A percentile compares a stretch with the other conserved stretches of the same genome.
Evolutionary conservation across 1,284 basidiomycete genomes (phyloP).

Genomic region (Puccinia horiana): DNA sequence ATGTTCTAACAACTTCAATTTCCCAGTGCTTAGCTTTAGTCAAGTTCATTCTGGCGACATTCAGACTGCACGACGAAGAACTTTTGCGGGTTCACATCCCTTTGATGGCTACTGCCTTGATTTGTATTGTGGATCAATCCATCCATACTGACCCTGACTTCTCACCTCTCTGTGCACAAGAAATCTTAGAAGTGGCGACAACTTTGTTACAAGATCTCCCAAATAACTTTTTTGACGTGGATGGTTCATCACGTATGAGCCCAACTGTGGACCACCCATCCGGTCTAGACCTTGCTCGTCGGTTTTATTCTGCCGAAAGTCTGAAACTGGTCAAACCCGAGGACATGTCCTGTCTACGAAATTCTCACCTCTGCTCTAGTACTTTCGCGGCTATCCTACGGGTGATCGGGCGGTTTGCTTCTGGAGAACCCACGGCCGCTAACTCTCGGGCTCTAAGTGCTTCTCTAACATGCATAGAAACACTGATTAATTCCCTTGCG

Average conservation of each 20-base stretch:
- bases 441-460: conserved; percentile 24
- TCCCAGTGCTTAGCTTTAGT: conserved; percentile 59
- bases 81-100: conserved; percentile 77
- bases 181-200: conserved; percentile 29
- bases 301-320: conserved; percentile 33
- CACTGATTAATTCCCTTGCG: conserved; percentile 17
- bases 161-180: neutral
- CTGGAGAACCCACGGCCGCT: neutral
- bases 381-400: conserved; percentile 34
- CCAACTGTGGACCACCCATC: neutral
- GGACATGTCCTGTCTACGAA: conserved; percentile 15
- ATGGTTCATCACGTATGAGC: neutral
- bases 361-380: conserved; percentile 27
- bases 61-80: conserved; percentile 77
- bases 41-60: conserved; percentile 70
- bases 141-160: conserved; percentile 53
- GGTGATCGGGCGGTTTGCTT: conserved; percentile 11
- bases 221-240: conserved; percentile 3
- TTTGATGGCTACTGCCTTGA: conserved; percentile 68
- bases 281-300: conserved; percentile 32
- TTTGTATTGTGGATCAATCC: conserved; percentile 67
- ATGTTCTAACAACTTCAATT: conserved; percentile 62
- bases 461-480: conserved; percentile 29
- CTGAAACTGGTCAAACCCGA: conserved; percentile 28
- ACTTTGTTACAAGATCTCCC: conserved; percentile 35